Percentiles rank a stretch among this genome's conserved stretches.
Conservation (phyloP, 768 basidiomycete genomes). For the Russula sp. region DNA sequence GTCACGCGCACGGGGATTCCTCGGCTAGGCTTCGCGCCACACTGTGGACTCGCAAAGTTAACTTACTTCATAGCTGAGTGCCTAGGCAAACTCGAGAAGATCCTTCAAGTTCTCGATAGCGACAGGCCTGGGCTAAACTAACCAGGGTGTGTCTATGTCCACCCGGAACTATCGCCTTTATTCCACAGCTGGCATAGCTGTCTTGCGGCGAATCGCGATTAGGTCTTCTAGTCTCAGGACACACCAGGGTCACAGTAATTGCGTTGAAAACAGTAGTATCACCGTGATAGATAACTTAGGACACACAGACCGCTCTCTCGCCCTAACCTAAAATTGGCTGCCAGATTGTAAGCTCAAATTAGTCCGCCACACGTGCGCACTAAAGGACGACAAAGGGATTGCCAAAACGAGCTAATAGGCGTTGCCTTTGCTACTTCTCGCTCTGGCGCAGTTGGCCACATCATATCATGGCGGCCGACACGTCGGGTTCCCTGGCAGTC, state of each 20-base stretch:
- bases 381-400: slow-evolving; percentile 15
- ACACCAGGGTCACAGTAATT: background rate
- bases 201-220: background rate
- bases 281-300: too few relatives aligned
- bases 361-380: slow-evolving; percentile 10
- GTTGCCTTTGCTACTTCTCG: background rate
- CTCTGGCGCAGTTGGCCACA: background rate
- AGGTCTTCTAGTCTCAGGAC: background rate
- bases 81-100: slow-evolving; percentile 3
- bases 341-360: background rate
- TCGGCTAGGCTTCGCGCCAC: background rate
- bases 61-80: background rate
- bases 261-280: background rate
- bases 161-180: background rate
- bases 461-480: too few relatives aligned
- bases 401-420: background rate
- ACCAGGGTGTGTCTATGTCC: background rate
- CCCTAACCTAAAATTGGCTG: background rate
- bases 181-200: slow-evolving; percentile 17
- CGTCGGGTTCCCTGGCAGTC: too few relatives aligned
- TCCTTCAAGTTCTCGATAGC: background rate
- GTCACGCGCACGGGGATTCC: background rate
- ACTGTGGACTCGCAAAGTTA: background rate
- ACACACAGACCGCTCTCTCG: background rate
- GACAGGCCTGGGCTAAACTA: background rate